Percentiles rank a stretch among this genome's conserved stretches.
phyloP scores from a whole-genome alignment of 2,329 filamentous ascomycete genomes.

The Colletotrichum cuscutae region DNA sequence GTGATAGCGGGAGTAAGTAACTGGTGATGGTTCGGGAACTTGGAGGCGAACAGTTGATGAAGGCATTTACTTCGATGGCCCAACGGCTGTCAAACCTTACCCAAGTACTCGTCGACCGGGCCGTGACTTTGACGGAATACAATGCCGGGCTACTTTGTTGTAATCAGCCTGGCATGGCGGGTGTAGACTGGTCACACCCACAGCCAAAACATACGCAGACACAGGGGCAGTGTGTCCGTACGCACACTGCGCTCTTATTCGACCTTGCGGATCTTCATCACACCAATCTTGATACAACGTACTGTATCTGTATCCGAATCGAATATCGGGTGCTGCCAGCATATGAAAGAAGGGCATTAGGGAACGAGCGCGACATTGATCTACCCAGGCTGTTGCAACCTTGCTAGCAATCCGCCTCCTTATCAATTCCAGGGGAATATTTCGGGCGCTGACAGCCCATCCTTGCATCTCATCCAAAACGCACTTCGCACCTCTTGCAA shows the following conservation, averaged over 20 bases:
- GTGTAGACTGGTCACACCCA: background rate
- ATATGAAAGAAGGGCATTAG: background rate
- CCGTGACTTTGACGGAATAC: background rate
- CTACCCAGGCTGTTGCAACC: background rate
- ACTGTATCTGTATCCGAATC: background rate
- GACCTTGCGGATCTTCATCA: background rate
- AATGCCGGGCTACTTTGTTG: background rate
- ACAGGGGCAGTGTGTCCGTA: background rate
- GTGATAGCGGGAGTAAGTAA: background rate
- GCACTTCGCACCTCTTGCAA: background rate
- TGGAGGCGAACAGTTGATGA: background rate
- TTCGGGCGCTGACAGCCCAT: background rate
- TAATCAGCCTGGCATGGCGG: background rate
- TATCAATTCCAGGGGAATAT: background rate
- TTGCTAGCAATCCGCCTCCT: background rate
- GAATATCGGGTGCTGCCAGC: background rate
- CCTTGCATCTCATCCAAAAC: background rate
- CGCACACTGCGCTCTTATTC: background rate
- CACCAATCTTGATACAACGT: background rate
- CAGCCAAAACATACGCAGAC: background rate
- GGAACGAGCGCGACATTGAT: background rate
- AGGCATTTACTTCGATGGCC: background rate
- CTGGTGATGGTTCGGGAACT: background rate
- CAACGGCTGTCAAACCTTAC: background rate
- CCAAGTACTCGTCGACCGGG: background rate